These are phyloP conservation scores for Leonotis leonurus DNA, from an alignment of 257 asterid species.

Conservation along the genomic window DNA sequence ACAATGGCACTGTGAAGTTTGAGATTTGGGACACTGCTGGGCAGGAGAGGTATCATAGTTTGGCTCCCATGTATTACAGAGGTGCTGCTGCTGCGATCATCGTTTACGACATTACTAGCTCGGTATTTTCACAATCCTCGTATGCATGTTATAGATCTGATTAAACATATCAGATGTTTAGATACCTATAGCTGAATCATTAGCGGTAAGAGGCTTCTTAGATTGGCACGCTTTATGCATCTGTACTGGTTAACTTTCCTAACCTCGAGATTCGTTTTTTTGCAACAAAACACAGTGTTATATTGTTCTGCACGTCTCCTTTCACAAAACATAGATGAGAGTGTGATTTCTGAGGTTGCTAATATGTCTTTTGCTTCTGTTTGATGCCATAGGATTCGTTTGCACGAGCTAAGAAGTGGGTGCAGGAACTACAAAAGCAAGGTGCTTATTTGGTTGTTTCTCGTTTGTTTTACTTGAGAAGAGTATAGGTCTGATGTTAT, in stretches of 20 bases:
- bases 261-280: neutral
- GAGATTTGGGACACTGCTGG: slow-evolving; percentile 99
- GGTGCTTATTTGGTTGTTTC: slow-evolving; percentile 34
- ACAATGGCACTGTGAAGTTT: slow-evolving; percentile 77
- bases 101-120: slow-evolving; percentile 80
- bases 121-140: slow-evolving; percentile 35
- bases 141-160: slow-evolving; percentile 11
- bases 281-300: neutral
- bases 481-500: neutral
- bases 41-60: slow-evolving; percentile 95
- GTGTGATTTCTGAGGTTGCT: neutral
- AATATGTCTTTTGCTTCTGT: slow-evolving; percentile 6
- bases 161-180: neutral
- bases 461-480: neutral
- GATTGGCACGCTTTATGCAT: neutral
- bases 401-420: slow-evolving; percentile 93
- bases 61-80: slow-evolving; percentile 97
- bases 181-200: neutral
- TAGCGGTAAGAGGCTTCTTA: neutral
- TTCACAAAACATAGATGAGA: neutral
- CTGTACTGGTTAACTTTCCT: neutral
- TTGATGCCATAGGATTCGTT: slow-evolving; percentile 60
- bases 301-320: neutral
- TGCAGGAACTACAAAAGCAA: slow-evolving; percentile 93
- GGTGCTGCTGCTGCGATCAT: slow-evolving; percentile 98